Evolutionary conservation across 208 protist species (phyloP), one percentile per base, ranked within the genome.

Genomic region (Leishmania gerbilli): DNA sequence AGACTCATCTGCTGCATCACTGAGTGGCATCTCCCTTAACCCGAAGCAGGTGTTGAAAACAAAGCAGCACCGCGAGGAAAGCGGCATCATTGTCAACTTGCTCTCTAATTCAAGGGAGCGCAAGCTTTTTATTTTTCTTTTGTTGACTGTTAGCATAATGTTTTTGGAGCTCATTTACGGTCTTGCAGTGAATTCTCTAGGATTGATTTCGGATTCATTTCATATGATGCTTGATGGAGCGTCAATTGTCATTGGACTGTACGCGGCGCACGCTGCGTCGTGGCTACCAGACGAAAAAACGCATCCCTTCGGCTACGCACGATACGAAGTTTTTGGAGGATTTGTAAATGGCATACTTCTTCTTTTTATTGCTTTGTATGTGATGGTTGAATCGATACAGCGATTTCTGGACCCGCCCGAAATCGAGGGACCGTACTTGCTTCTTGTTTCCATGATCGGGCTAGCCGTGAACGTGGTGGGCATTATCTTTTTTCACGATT

Each of bases 171-270:
- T 97, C 49, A 7, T 91, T 34, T 97, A 97, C 86, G 96, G 94
- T 40, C 55, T 96, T 69, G 76, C 83, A 0, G 84, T 77, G 5
- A 97, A 97, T 55, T 97, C 93, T 37, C 71, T 97, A 0, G 98
- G 98, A 27, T 83, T 99, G 5, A 97, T 99, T 65, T 98, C 96
- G 0, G 99, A 99, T 91, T 93, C 95, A 7, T 99, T 99, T 79
- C 99, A 99, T 87, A 99, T 99, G 99, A 86, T 99, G 21, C 96
- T 99, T 45, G 98, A 99, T 82, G 98, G 92, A 11, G 92, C 91
- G 15, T 99, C 98, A 0, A 87, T 99, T 21, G 89, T 86, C n/a
- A 97, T 99, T 83, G 98, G 96, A 1, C 88, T 99, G 19, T 92
- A 91, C 68, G 97, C 98, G 2, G 89, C 92, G 9, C 93, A 98